Percentiles rank a stretch among this genome's conserved stretches.
These are phyloP conservation scores for Paramyrothecium roridum DNA, from an alignment of 2,329 filamentous ascomycete species.

Conservation along the genomic window DNA sequence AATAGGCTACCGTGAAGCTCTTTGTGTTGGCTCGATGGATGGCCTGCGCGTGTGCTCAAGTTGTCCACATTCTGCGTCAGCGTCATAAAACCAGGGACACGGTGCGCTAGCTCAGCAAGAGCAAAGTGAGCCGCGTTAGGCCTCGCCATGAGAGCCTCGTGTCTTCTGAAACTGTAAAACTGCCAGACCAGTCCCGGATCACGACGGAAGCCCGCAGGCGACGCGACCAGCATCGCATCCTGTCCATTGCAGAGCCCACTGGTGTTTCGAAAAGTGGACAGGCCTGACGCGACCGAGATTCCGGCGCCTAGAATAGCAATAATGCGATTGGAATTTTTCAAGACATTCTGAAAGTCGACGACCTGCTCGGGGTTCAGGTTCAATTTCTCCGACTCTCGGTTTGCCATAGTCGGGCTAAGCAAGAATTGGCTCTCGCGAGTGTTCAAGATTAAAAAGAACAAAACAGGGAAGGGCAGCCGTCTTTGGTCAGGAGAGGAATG, in stretches of 20 bases:
- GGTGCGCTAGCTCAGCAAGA: conserved; percentile 56
- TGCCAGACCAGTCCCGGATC: conserved; percentile 69
- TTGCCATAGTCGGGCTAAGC: no score
- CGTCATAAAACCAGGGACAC: conserved; percentile 52
- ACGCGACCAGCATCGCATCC: conserved; percentile 57
- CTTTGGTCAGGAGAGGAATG: no score
- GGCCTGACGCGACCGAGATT: conserved; percentile 20
- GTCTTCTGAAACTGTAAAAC: conserved; percentile 63
- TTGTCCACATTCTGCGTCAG: conserved; percentile 65
- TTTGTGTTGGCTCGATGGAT: conserved; percentile 54
- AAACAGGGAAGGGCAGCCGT: no score
- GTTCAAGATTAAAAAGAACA: no score
- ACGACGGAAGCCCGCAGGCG: conserved; percentile 55
- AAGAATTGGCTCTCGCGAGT: no score
- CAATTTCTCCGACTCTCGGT: neutral
- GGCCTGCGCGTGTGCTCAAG: conserved; percentile 55
- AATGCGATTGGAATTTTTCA: conserved; percentile 20
- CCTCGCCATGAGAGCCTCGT: conserved; percentile 59
- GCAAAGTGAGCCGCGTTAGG: conserved; percentile 65
- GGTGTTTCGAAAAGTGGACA: conserved; percentile 60
- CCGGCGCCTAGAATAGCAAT: conserved; percentile 27
- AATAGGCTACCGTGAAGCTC: conserved; percentile 64
- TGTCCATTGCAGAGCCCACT: conserved; percentile 64
- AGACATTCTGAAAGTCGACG: conserved; percentile 17
- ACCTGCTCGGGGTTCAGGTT: neutral